Conservation (phyloP, 2,329 filamentous ascomycete genomes). For the Exophiala viscosa region DNA sequence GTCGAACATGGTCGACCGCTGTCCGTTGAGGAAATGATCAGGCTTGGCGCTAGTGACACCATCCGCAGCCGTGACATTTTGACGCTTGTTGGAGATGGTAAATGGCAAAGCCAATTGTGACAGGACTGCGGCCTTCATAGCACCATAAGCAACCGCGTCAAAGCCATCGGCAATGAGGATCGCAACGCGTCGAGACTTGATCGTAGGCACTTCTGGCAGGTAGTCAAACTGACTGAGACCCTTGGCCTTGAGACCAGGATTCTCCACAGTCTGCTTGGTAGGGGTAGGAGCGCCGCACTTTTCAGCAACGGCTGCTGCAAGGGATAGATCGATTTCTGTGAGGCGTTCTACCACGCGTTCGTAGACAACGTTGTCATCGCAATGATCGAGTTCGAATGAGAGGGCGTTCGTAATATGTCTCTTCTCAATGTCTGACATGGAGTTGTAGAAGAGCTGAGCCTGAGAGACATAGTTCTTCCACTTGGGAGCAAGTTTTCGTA, state of each 20-base stretch:
- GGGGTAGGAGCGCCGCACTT: constrained; percentile 65
- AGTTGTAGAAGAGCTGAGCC: constrained; percentile 81
- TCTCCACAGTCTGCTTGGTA: constrained; percentile 50
- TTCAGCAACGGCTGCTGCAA: constrained; percentile 66
- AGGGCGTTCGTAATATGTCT: constrained; percentile 59
- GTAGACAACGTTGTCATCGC: constrained; percentile 74
- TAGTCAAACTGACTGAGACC: constrained; percentile 71
- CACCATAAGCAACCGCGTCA: constrained; percentile 62
- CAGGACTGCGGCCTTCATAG: constrained; percentile 60
- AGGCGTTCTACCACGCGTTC: constrained; percentile 65
- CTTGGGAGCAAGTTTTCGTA: constrained; percentile 61
- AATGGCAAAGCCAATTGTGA: constrained; percentile 64
- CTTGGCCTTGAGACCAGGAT: constrained; percentile 66
- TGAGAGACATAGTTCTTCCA: constrained; percentile 75
- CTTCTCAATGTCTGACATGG: constrained; percentile 64
- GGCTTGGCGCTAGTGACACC: constrained; percentile 54
- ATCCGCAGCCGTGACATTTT: constrained; percentile 49
- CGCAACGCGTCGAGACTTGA: constrained; percentile 67
- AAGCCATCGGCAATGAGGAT: constrained; percentile 77
- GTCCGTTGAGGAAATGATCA: constrained; percentile 75
- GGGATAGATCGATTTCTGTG: constrained; percentile 64
- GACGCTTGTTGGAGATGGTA: constrained; percentile 67
- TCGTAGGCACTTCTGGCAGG: constrained; percentile 59
- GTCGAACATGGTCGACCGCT: constrained; percentile 75
- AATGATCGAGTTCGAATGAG: constrained; percentile 73